A percentile compares a stretch with the other conserved stretches of the same genome.
phyloP scores from a whole-genome alignment of 768 basidiomycete species.

The Podaxis pistillaris region DNA sequence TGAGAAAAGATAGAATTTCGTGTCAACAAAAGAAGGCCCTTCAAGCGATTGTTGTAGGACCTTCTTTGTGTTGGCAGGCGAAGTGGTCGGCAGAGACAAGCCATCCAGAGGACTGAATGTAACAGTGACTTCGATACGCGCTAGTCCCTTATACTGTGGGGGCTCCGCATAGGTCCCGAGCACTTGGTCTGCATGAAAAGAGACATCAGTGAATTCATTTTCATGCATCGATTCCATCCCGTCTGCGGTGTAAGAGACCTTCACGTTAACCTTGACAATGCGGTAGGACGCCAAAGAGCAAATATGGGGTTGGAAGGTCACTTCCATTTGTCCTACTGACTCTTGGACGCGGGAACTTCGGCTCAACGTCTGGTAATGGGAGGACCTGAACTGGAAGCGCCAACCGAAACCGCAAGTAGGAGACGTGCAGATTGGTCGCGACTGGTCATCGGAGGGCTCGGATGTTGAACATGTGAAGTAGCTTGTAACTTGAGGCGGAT shows the following conservation, averaged over 20 bases:
- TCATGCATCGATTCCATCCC: not conserved
- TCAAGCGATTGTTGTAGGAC: slow-evolving; percentile 2
- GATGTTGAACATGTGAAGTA: not conserved
- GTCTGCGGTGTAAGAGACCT: not conserved
- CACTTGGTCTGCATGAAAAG: not conserved
- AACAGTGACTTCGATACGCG: slow-evolving; percentile 2
- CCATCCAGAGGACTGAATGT: not conserved
- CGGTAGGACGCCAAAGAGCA: not conserved
- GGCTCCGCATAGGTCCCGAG: slow-evolving; percentile 6
- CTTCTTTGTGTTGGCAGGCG: not conserved
- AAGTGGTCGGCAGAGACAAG: not conserved
- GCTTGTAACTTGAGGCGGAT: slow-evolving; percentile 5
- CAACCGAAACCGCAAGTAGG: slow-evolving; percentile 9
- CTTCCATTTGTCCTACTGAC: not conserved
- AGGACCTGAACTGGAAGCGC: slow-evolving; percentile 2
- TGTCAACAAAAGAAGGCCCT: slow-evolving; percentile 9
- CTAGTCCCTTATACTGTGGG: not conserved
- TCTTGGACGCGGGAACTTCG: not conserved
- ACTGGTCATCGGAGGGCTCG: not conserved
- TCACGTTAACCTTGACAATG: not conserved
- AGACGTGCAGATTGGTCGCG: not conserved
- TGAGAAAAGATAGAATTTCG: slow-evolving; percentile 16
- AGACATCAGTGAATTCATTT: not conserved
- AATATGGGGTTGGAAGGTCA: not conserved
- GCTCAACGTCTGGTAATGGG: not conserved